Base-by-base conservation (phyloP, 768 basidiomycete species). In the Leccinum subgranulosum region DNA sequence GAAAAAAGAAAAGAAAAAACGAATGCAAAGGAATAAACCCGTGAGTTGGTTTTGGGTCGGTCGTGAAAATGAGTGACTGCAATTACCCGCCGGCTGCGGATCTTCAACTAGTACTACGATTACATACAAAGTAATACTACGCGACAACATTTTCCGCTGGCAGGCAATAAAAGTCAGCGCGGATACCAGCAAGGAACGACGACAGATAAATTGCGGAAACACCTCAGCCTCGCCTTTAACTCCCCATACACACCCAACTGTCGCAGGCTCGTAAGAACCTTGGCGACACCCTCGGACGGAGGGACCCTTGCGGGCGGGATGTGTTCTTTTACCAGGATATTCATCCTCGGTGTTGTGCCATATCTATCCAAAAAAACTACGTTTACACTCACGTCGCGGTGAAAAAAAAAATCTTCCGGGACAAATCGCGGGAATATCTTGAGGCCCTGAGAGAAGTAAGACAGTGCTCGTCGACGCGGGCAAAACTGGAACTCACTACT, bases 161-260 rank as follows among this genome's bases (percentile, higher is more conserved):
- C 9, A 31, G 14, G 25, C 6, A 39, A 54, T 43, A 46, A 19
- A 21, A 3, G 56, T 66, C 31, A 66, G 58, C 43, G 6, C 19
- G 17, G 23, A 29, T 4, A 12, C 31, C 45, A 34, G 52, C 36
- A 21, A 2, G 21, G 14, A 6, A 50, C 27, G 11, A 19, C 27
- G n/a, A 27, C 36, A 19, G 28, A 43, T 8, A 39, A 23, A 10
- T 9, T 7, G 55, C 41, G 25, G 43, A 43, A 45, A 73, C 67
- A 63, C 77, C 86, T 92, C 90, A 88, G 90, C 82, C 90, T 92
- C 90, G 90, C 90, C 90, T 92, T 92, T 78, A 81, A 74, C 65
- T 87, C 89, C 77, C 77, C 90, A 90, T 75, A 62, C 85, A 75
- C 86, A 84, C 80, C 90, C 88, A 66, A 64, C 84, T 69, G 71